phyloP scores from a whole-genome alignment of 2,329 filamentous ascomycete species.

The Escovopsis sp. region DNA sequence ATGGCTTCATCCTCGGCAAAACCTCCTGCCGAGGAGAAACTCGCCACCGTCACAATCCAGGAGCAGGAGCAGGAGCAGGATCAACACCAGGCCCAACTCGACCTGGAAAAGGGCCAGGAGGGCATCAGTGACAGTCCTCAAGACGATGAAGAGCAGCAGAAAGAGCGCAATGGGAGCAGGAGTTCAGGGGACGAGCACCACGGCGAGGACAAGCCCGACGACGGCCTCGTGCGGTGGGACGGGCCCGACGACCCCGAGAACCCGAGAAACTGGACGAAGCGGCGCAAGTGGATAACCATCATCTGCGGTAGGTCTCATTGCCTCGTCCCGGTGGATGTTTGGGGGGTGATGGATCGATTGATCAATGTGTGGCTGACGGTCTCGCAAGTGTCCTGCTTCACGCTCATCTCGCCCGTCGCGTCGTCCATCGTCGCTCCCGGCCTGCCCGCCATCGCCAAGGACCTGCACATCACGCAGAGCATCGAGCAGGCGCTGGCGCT shows the following conservation, averaged over 20 bases:
- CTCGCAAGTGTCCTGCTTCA: constrained; percentile 33
- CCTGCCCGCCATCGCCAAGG: constrained; percentile 34
- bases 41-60: no score
- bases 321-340: not conserved
- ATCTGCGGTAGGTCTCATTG: constrained; percentile 18
- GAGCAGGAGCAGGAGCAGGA: no score
- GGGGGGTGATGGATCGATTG: not conserved
- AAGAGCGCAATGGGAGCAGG: not conserved
- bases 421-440: constrained; percentile 42
- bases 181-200: no score
- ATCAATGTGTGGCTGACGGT: not conserved
- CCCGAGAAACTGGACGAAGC: constrained; percentile 40
- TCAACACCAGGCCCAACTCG: no score
- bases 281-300: constrained; percentile 42
- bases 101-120: no score
- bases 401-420: constrained; percentile 44
- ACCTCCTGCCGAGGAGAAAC: no score
- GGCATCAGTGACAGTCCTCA: no score
- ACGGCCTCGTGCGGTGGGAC: constrained; percentile 32
- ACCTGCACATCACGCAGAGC: constrained; percentile 34
- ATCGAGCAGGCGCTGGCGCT: constrained; percentile 29
- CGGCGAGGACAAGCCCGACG: constrained; percentile 7
- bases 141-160: not conserved
- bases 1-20: no score
- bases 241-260: constrained; percentile 36